Base-by-base conservation (phyloP, 805 yeast species). In the Kluyveromyces nonfermentans region DNA sequence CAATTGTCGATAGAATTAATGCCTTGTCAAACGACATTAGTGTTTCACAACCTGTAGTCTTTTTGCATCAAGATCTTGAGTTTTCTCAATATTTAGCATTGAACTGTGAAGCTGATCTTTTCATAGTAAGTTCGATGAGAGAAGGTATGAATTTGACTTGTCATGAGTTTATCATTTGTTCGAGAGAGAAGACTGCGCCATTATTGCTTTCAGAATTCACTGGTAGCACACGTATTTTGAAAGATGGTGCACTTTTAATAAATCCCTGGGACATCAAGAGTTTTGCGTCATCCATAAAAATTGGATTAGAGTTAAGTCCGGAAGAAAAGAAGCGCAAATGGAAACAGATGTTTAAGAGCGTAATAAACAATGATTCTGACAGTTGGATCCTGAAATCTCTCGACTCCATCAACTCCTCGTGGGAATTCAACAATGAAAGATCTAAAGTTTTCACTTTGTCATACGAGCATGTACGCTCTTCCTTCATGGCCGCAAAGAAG, bases 61-160 rank as follows among this genome's bases (percentile, higher is more conserved):
- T 89, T 30, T 67, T 93, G 39, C 90, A 86, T 51, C 94, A 87
- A 60, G 97, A 90, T 52, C 77, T 93, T 43, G 89, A 80, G 33
- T 90, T 85, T 59, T 83, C 79, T 44, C 97, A 93, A 63, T 93
- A 93, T 59, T 62, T 93, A 46, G 97, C 96, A 0, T 67, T 93
- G 40, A 74, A 85, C 37, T 68, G 79, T 32, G 97, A 88, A 58
- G 96, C 97, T 1, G 94, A 86, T 51, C 71, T 78, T 1, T 93
- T 93, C 56, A 79, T 85, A 36, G 96, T 90, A 1, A 80, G 94
- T 8, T 85, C 96, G 1, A 75, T 90, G 72, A 80, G 98, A 59
- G 98, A 93, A 63, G 98, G 98, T 20, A 85, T 93, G 88, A 93
- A 93, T 55, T 71, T 93, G 57, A 89, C 97, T 0, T 90, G 96